phyloP scores from a whole-genome alignment of 257 asterid genomes.

The Scutellaria minor region DNA sequence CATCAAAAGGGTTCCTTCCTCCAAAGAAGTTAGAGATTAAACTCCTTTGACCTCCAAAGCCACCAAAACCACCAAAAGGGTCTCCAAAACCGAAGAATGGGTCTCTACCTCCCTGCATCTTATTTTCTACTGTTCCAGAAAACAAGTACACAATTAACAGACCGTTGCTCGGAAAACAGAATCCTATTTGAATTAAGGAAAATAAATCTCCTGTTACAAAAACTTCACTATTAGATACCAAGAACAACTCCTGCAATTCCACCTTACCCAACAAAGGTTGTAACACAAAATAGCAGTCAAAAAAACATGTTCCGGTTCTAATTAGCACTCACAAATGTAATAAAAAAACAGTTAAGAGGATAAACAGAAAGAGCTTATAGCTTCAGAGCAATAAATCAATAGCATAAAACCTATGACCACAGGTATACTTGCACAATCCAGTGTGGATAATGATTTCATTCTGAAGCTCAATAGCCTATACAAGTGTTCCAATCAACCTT shows the following conservation, averaged over 20 bases:
- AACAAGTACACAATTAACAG: slow-evolving; percentile 12
- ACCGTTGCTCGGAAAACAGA: neutral
- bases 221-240: neutral
- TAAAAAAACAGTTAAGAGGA: neutral
- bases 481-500: neutral
- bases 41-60: slow-evolving; percentile 62
- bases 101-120: slow-evolving; percentile 85
- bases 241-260: neutral
- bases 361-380: neutral
- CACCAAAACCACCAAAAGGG: slow-evolving; percentile 59
- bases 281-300: neutral
- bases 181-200: neutral
- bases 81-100: slow-evolving; percentile 75
- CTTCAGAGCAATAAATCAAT: neutral
- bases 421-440: slow-evolving; percentile 3
- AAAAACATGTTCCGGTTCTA: neutral
- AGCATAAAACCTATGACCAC: neutral
- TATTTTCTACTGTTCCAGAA: slow-evolving; percentile 35
- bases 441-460: neutral
- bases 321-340: neutral
- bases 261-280: slow-evolving; percentile 9
- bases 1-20: slow-evolving; percentile 86
- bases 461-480: slow-evolving; percentile 12
- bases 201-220: neutral
- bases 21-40: slow-evolving; percentile 64